These are phyloP conservation scores for Mycena albidolilacea DNA, from an alignment of 768 basidiomycete genomes.

Conservation along the genomic window DNA sequence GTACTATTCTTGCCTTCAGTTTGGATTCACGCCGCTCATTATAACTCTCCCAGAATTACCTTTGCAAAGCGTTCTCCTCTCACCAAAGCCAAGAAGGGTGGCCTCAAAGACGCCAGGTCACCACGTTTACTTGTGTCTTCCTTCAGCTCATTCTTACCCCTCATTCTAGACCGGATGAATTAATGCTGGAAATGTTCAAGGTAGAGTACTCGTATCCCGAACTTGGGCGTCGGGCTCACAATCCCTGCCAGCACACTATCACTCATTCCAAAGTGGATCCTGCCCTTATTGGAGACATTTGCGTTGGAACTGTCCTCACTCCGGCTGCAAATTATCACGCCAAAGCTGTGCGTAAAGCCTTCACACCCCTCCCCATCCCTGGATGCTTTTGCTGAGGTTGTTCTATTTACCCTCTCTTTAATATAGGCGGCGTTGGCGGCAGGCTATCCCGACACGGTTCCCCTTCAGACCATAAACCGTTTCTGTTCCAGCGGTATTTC, in stretches of 20 bases:
- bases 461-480: slow-evolving; percentile 81
- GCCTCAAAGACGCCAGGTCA: slow-evolving; percentile 51
- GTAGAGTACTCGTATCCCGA: slow-evolving; percentile 48
- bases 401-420: no score
- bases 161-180: slow-evolving; percentile 76
- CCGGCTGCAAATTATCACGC: slow-evolving; percentile 79
- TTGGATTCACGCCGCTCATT: neutral
- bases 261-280: slow-evolving; percentile 72
- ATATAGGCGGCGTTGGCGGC: slow-evolving; percentile 74
- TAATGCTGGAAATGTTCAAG: slow-evolving; percentile 87
- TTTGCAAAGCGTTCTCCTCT: slow-evolving; percentile 84
- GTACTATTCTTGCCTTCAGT: slow-evolving; percentile 13
- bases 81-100: slow-evolving; percentile 85
- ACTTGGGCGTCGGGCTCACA: no score
- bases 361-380: no score
- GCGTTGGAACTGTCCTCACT: slow-evolving; percentile 83
- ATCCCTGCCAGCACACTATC: slow-evolving; percentile 23
- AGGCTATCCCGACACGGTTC: slow-evolving; percentile 84
- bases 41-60: slow-evolving; percentile 60
- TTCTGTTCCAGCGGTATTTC: slow-evolving; percentile 78
- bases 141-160: slow-evolving; percentile 42
- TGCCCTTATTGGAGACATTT: slow-evolving; percentile 79
- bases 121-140: neutral
- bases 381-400: no score
- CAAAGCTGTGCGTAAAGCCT: slow-evolving; percentile 56